Base-by-base conservation (phyloP, 2,329 filamentous ascomycete species). In the Triangularia setosa region DNA sequence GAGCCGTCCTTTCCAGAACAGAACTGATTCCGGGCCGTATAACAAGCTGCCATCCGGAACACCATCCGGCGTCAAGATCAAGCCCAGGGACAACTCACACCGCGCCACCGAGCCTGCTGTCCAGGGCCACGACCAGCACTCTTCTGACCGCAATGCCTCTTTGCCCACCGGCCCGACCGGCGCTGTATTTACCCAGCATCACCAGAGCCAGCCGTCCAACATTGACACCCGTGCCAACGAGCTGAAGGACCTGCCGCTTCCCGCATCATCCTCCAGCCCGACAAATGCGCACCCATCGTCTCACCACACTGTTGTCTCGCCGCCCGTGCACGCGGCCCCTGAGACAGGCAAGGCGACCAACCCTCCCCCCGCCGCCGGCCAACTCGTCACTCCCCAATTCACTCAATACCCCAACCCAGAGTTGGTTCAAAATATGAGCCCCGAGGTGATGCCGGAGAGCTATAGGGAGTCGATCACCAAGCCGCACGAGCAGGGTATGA, bases 1-100 rank as follows among this genome's bases (percentile, higher is more conserved):
- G 4, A 30, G 16, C 40, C 58, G 58, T 21, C 58, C 58, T 18
- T 21, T 24, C 4, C 30, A 56, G 11, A 57, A 57, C 23, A 9
- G 33, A 4, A 33, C 44, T 2, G 60, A 64, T 55, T 59, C 59
- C 12, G 63, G 56, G 1, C 56, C 52, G 12, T 71, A 70, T 35
- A 71, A 70, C 28, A 35, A 62, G n/a, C 62, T 71, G 9, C 21
- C 69, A 1, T 69, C 68, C 0, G 69, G 69, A 8, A 71, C 70
- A 0, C 64, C 65, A 1, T 71, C 69, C 0, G 69, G 70, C 14
- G 65, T 70, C 14, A 68, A 70, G 59, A 63, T 70, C 48, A 54
- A 64, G 52, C 60, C 62, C 25, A 61, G 56, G 52, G 56, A 64
- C 1, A 57, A 28, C 23, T 48, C 23, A 8, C 53, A 23, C 11